Evolutionary conservation across 176 grass and related monocot species (phyloP).

Genomic region (Olyra latifolia): DNA sequence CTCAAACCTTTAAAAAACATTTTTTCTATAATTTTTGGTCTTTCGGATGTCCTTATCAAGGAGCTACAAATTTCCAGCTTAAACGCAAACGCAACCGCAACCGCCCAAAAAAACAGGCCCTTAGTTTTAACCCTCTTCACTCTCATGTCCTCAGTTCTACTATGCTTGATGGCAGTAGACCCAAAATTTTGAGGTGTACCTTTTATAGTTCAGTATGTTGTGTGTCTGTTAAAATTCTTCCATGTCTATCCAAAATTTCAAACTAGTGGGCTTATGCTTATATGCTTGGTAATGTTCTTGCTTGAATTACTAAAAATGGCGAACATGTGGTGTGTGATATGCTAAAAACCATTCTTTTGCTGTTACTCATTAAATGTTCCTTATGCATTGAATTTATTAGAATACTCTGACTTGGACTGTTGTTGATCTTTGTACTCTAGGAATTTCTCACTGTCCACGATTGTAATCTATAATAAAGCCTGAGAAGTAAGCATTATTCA

Average conservation of each 20-base stretch:
- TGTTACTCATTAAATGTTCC: background rate
- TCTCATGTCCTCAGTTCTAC: background rate
- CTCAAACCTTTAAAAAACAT: too few species aligned
- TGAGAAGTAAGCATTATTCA: background rate
- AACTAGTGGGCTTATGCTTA: background rate
- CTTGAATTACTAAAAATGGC: background rate
- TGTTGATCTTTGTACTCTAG: constrained; percentile 27
- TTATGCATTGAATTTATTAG: background rate
- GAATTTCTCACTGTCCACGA: background rate
- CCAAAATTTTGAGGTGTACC: background rate
- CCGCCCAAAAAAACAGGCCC: too few species aligned
- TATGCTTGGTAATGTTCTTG: background rate
- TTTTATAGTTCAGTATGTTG: background rate
- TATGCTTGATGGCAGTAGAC: background rate
- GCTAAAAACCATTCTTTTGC: background rate
- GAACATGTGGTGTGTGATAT: background rate
- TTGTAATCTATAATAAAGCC: background rate
- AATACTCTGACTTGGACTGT: background rate
- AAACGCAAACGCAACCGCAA: too few species aligned
- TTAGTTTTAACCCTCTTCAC: background rate
- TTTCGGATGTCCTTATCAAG: too few species aligned
- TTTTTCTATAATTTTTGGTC: too few species aligned
- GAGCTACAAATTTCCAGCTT: too few species aligned
- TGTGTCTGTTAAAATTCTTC: background rate
- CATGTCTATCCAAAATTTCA: background rate